phyloP scores from a whole-genome alignment of 257 asterid species.

The Solanum pennellii region DNA sequence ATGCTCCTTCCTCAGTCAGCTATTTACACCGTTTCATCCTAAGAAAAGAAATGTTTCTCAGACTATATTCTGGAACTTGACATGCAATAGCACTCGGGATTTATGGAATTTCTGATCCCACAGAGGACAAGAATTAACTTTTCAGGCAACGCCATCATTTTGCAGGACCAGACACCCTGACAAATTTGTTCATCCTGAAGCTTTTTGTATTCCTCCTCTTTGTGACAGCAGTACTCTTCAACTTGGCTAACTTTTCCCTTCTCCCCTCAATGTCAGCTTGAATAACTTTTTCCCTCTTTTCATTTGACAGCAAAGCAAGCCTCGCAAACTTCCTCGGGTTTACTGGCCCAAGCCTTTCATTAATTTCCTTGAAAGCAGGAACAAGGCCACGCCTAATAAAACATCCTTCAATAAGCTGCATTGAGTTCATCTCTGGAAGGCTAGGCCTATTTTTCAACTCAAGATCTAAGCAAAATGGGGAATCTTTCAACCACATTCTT shows the following conservation, averaged over 20 bases:
- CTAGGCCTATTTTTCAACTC: slow-evolving; percentile 67
- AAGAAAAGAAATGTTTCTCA: background rate
- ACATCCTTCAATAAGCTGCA: slow-evolving; percentile 87
- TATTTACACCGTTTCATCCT: background rate
- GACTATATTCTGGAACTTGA: background rate
- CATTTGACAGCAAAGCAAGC: slow-evolving; percentile 76
- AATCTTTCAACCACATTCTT: slow-evolving; percentile 86
- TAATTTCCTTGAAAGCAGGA: slow-evolving; percentile 80
- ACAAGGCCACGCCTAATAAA: slow-evolving; percentile 79
- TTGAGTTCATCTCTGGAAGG: slow-evolving; percentile 58
- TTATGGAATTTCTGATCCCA: background rate
- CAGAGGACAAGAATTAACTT: background rate
- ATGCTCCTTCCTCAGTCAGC: background rate
- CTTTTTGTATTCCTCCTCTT: slow-evolving; percentile 15
- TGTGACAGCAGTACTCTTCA: slow-evolving; percentile 20
- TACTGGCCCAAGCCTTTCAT: slow-evolving; percentile 68
- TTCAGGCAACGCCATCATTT: slow-evolving; percentile 3
- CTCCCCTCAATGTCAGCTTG: slow-evolving; percentile 59
- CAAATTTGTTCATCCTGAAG: slow-evolving; percentile 22
- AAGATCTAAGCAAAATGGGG: slow-evolving; percentile 84
- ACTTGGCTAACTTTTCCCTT: slow-evolving; percentile 47
- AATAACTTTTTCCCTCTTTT: slow-evolving; percentile 49
- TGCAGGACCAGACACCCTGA: slow-evolving; percentile 13
- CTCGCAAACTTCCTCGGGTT: slow-evolving; percentile 78
- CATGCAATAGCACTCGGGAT: background rate